Evolutionary conservation across 2,329 filamentous ascomycete genomes (phyloP), one percentile per base, ranked within the genome.

Genomic region (Neofusicoccum ribis): DNA sequence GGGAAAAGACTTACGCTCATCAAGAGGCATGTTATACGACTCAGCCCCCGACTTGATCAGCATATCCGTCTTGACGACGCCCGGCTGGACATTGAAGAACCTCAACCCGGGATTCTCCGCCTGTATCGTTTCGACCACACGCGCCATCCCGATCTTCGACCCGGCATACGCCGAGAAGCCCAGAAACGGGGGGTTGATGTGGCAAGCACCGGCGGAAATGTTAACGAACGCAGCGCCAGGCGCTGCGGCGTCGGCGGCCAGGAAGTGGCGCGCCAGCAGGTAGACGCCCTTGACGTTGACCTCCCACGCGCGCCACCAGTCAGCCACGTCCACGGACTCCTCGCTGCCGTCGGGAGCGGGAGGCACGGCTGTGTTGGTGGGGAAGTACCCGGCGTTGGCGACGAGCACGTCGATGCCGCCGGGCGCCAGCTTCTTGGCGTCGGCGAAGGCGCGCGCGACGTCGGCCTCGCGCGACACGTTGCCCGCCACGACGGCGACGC

Each of bases 81-180:
- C 81, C 1, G 81, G 80, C 7, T 83, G 81, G 3, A 80, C 69
- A 51, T 72, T 73, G 14, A 77, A 74, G n/a, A 82, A 70, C 14
- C 74, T 70, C 0, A 82, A 37, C 0, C 72, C 68, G 0, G 79
- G 78, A 34, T 82, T 75, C 66, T 78, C 77, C 8, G 69, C 70
- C 1, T 70, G 70, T 1, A 81, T 65, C 36, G 73, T 76, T 17
- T 79, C 74, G 31, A 77, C 72, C 54, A 82, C 66, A 37, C 78
- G 78, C 2, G 70, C 46, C 0, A 67, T 67, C 0, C 77, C 81
- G 9, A 74, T 64, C 63, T 83, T 82, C 1, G 70, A 69, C 0
- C 73, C 67, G 0, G 71, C 70, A 64, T 82, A 83, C 0, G 70
- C 62, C 8, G 69, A 58, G 39, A 69, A 70, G 0, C 20, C 66